These are phyloP conservation scores for Heliamphora pulchella DNA, from an alignment of 179 eudicot species.

Conservation along the genomic window DNA sequence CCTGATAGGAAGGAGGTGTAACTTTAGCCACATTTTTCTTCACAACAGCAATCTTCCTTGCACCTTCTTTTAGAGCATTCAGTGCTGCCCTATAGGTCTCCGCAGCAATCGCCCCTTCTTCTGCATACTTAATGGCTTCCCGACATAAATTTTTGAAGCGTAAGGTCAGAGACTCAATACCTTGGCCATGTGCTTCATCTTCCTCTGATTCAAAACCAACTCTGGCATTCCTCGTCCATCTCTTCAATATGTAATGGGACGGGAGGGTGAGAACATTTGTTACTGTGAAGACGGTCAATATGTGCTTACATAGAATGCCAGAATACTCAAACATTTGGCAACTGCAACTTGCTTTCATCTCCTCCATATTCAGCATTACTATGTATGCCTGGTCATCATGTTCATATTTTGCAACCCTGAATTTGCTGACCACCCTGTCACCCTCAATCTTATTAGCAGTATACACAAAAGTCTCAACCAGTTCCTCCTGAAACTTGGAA, in stretches of 20 bases:
- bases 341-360: slow-evolving; percentile 45
- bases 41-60: slow-evolving; percentile 31
- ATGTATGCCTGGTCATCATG: slow-evolving; percentile 34
- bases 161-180: slow-evolving; percentile 29
- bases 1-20: slow-evolving; percentile 26
- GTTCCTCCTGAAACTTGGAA: slow-evolving; percentile 42
- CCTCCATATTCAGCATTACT: slow-evolving; percentile 31
- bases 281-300: slow-evolving; percentile 41
- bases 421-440: slow-evolving; percentile 31
- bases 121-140: slow-evolving; percentile 41
- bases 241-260: slow-evolving; percentile 36
- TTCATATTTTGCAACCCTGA: slow-evolving; percentile 42
- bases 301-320: slow-evolving; percentile 42
- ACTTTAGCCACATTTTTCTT: slow-evolving; percentile 33
- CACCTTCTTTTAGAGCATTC: slow-evolving; percentile 32
- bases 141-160: slow-evolving; percentile 37
- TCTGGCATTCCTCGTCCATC: slow-evolving; percentile 47
- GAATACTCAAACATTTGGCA: slow-evolving; percentile 51
- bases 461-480: slow-evolving; percentile 42
- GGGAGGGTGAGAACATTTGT: slow-evolving; percentile 43
- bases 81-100: slow-evolving; percentile 37
- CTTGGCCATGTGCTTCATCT: slow-evolving; percentile 15
- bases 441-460: slow-evolving; percentile 37
- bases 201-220: slow-evolving; percentile 18
- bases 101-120: slow-evolving; percentile 36